These are phyloP conservation scores for Taphrina deformans DNA, from an alignment of 1,139 yeast genomes.

Conservation along the genomic window DNA sequence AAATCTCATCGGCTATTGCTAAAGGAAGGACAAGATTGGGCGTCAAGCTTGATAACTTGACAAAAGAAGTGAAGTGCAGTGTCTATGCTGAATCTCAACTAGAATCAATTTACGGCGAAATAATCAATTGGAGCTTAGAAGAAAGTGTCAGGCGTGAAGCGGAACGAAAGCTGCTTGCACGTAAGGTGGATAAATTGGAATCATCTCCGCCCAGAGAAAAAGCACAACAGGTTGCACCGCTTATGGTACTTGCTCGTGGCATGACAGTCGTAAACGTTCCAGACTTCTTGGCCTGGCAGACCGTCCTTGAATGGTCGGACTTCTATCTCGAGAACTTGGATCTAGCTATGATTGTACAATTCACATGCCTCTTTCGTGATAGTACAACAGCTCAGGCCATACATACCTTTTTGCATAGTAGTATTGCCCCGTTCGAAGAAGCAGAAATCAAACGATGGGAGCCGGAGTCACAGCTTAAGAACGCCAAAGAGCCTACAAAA, in stretches of 20 bases:
- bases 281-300: conserved; percentile 68
- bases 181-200: conserved; percentile 57
- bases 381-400: conserved; percentile 64
- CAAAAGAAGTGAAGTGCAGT: conserved; percentile 55
- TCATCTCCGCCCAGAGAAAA: conserved; percentile 52
- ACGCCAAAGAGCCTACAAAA: not conserved
- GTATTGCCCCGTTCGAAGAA: conserved; percentile 58
- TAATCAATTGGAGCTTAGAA: conserved; percentile 63
- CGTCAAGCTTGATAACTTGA: conserved; percentile 38
- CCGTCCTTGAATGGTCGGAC: conserved; percentile 77
- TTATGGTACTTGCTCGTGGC: conserved; percentile 64
- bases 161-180: conserved; percentile 63
- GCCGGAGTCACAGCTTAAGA: not conserved
- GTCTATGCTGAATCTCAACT: conserved; percentile 55
- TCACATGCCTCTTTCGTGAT: conserved; percentile 58
- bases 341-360: conserved; percentile 52
- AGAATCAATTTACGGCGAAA: conserved; percentile 55
- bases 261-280: conserved; percentile 67
- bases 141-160: conserved; percentile 59
- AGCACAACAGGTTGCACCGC: conserved; percentile 46
- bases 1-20: conserved; percentile 43
- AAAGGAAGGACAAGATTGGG: conserved; percentile 42
- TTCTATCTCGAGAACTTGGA: conserved; percentile 56
- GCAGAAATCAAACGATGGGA: not conserved
- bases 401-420: conserved; percentile 54